Percentiles rank a stretch among this genome's conserved stretches.
These are phyloP conservation scores for Chiua virens DNA, from an alignment of 768 basidiomycete species.

Conservation along the genomic window DNA sequence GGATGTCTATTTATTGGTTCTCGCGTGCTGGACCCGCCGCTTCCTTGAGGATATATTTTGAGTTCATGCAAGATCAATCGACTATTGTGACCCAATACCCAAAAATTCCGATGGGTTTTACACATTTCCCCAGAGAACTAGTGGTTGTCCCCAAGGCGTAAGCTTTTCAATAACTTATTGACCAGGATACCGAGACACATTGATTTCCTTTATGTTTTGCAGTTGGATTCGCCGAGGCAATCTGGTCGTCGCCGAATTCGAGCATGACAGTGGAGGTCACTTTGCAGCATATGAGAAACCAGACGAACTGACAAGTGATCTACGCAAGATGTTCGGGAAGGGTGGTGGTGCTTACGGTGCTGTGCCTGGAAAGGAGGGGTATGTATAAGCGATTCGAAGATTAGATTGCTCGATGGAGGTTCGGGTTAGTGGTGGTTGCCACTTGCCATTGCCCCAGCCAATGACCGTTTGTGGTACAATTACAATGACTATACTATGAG, in stretches of 20 bases:
- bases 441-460: no score
- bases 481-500: no score
- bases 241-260: conserved; percentile 46
- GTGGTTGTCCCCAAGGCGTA: conserved; percentile 37
- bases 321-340: conserved; percentile 58
- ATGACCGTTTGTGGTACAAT: no score
- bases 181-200: background rate
- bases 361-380: conserved; percentile 46
- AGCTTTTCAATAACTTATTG: conserved; percentile 7
- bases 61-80: conserved; percentile 21
- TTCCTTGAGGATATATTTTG: conserved; percentile 59
- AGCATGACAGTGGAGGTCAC: conserved; percentile 55
- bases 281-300: conserved; percentile 59
- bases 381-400: conserved; percentile 16
- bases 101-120: conserved; percentile 47
- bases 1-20: conserved; percentile 61
- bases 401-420: background rate
- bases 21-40: conserved; percentile 59
- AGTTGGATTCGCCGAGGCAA: conserved; percentile 45
- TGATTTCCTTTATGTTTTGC: background rate
- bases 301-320: conserved; percentile 45
- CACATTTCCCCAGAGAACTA: conserved; percentile 53
- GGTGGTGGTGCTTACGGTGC: conserved; percentile 50
- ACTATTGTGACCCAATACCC: background rate
- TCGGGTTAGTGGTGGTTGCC: background rate